Evolutionary conservation across 192 early-diverging fungal species (phyloP).

Genomic region (Podila verticillata): DNA sequence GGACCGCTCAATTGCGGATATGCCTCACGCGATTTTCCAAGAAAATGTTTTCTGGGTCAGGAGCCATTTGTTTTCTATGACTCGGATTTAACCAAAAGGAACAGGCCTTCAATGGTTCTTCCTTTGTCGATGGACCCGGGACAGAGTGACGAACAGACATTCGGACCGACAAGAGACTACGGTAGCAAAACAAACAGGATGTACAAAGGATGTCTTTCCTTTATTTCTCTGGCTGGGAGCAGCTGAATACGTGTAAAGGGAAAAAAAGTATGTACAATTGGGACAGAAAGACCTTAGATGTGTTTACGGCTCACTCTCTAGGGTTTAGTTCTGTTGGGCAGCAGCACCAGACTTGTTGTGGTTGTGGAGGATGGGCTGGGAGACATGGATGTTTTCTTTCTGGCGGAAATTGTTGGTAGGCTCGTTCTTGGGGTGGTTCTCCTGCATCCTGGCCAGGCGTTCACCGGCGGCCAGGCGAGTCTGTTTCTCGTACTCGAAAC

Average conservation of each 20-base stretch:
- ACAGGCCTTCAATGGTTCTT: too few relatives aligned
- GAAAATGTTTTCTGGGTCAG: too few relatives aligned
- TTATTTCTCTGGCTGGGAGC: too few relatives aligned
- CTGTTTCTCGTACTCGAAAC: conserved; percentile 44
- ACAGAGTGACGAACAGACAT: too few relatives aligned
- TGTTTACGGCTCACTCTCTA: background rate
- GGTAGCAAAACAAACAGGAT: too few relatives aligned
- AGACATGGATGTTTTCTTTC: conserved; percentile 35
- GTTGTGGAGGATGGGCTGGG: conserved; percentile 42
- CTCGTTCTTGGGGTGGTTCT: conserved; percentile 41
- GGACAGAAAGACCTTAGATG: background rate
- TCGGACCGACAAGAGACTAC: too few relatives aligned
- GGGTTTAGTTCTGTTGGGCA: conserved; percentile 9
- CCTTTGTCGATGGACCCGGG: too few relatives aligned
- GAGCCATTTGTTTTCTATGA: too few relatives aligned
- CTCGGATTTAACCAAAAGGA: too few relatives aligned
- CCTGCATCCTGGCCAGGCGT: conserved; percentile 31
- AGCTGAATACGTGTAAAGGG: background rate
- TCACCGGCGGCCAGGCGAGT: conserved; percentile 36
- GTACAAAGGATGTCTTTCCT: too few relatives aligned
- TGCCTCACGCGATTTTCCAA: too few relatives aligned
- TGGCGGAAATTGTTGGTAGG: conserved; percentile 27
- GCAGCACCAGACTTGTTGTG: conserved; percentile 46
- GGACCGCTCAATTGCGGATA: too few relatives aligned
- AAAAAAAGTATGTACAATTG: background rate